Conservation (phyloP, 2,329 filamentous ascomycete genomes). For the Cercospora brassicicola region DNA sequence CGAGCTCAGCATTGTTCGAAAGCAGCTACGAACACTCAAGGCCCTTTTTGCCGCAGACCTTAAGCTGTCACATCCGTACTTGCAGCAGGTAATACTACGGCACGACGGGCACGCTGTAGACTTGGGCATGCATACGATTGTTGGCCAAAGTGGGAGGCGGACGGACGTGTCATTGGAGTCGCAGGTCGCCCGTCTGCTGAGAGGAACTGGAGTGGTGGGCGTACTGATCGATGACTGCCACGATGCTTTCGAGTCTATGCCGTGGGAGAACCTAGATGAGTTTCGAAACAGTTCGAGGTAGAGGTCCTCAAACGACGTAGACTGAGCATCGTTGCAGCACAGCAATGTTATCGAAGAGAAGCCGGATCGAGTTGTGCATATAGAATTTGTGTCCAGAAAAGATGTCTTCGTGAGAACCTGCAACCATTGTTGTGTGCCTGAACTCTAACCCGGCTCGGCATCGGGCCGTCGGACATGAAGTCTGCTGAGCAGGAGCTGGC, state of each 20-base stretch:
- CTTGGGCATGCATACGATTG: not conserved
- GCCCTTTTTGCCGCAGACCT: not conserved
- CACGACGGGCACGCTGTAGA: not conserved
- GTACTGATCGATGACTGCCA: not conserved
- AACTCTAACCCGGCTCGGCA: conserved; percentile 1
- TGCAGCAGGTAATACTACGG: not conserved
- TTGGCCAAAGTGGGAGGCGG: not conserved
- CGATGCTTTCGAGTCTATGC: not conserved
- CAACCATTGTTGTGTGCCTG: not conserved
- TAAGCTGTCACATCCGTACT: not conserved
- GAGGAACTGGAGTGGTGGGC: not conserved
- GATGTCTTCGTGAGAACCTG: not conserved
- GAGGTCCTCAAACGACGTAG: not conserved
- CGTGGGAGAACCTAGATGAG: not conserved
- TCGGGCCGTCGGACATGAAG: conserved; percentile 13
- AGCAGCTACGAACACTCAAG: not conserved
- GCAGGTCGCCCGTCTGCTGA: not conserved
- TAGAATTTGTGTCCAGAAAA: too few relatives aligned
- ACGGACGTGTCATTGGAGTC: not conserved
- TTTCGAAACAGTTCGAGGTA: not conserved
- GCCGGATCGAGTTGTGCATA: too few relatives aligned
- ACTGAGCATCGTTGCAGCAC: not conserved
- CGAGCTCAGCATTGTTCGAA: not conserved
- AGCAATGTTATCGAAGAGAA: not conserved
- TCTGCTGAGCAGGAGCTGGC: conserved; percentile 4